These are phyloP conservation scores for Lipomyces kockii DNA, from an alignment of 805 yeast genomes.

Conservation along the genomic window DNA sequence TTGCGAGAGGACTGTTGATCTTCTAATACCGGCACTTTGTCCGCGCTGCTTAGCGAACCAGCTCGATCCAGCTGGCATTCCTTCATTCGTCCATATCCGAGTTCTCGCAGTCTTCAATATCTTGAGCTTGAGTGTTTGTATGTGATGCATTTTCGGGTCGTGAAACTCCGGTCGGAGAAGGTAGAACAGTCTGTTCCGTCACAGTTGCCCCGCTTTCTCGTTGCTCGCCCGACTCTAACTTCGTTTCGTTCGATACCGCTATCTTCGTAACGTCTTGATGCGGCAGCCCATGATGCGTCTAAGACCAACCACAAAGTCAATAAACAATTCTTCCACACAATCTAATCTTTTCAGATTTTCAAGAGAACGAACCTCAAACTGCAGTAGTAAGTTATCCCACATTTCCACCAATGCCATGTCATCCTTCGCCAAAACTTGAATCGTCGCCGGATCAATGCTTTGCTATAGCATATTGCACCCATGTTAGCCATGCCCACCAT, in stretches of 20 bases:
- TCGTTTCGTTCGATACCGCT: neutral
- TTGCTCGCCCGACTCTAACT: neutral
- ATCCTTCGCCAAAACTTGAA: neutral
- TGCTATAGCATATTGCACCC: neutral
- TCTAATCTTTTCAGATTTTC: neutral
- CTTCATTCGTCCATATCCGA: neutral
- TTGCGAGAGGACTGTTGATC: neutral
- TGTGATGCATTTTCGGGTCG: neutral
- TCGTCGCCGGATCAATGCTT: neutral
- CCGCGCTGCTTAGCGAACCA: neutral
- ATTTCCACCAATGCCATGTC: constrained; percentile 15
- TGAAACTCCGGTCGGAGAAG: neutral
- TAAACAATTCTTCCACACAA: neutral
- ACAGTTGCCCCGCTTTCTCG: neutral
- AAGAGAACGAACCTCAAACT: constrained; percentile 17
- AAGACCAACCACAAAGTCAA: neutral
- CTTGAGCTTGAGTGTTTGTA: neutral
- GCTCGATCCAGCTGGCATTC: neutral
- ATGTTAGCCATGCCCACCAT: neutral
- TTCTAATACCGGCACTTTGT: too few relatives aligned
- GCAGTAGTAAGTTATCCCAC: constrained; percentile 16
- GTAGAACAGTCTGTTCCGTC: neutral
- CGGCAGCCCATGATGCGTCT: constrained; percentile 6
- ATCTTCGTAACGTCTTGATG: neutral
- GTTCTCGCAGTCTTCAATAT: neutral